Percentiles rank a stretch among this genome's conserved stretches.
Evolutionary conservation across 148 eudicot species (phyloP).

Genomic region (Pharnaceum exiguum): DNA sequence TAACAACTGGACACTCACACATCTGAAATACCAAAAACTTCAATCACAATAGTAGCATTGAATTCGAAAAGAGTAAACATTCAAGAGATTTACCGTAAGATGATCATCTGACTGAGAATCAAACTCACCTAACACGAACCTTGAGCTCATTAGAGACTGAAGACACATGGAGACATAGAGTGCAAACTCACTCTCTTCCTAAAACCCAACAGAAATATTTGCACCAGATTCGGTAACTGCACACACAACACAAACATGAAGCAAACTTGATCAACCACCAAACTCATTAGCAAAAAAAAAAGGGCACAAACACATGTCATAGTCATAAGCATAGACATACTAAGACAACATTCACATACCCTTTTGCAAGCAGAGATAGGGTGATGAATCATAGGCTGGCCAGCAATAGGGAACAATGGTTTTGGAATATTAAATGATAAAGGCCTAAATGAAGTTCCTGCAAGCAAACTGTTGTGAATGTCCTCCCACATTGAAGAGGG

Average conservation of each 20-base stretch:
- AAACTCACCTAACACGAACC: conserved; percentile 80
- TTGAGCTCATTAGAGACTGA: conserved; percentile 85
- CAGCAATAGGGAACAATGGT: conserved; percentile 94
- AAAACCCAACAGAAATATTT: conserved; percentile 76
- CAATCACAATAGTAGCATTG: too few relatives aligned
- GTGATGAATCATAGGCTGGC: conserved; percentile 92
- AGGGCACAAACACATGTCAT: too few relatives aligned
- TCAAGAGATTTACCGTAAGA: too few relatives aligned
- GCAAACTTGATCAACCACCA: conserved; percentile 1
- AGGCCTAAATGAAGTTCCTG: conserved; percentile 88
- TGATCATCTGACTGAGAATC: too few relatives aligned
- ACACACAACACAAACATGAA: conserved; percentile 9
- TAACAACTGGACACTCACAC: too few relatives aligned
- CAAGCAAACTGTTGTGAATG: conserved; percentile 1
- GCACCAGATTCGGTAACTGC: conserved; percentile 87
- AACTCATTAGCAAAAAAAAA: too few relatives aligned
- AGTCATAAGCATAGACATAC: too few relatives aligned
- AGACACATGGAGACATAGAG: conserved; percentile 79
- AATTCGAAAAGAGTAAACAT: too few relatives aligned
- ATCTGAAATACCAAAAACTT: too few relatives aligned
- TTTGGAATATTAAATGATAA: conserved; percentile 86
- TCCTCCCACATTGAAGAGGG: too few relatives aligned
- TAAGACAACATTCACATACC: conserved; percentile 29
- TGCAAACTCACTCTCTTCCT: conserved; percentile 81
- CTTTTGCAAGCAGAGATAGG: conserved; percentile 92